Conservation (phyloP, 805 yeast genomes). For the Yamadazyma akitaensis region DNA sequence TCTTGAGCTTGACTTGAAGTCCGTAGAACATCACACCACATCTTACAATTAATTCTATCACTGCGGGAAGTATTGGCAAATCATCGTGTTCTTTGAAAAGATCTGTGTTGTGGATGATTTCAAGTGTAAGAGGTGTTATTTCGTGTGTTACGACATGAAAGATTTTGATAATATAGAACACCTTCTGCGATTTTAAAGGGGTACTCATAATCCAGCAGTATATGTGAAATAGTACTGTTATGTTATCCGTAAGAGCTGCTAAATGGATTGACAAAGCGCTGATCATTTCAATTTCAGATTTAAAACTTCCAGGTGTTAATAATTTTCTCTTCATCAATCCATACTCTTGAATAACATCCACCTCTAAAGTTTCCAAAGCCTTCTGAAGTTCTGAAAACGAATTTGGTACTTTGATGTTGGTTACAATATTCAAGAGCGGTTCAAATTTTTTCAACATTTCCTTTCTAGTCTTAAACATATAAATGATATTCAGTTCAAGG, state of each 20-base stretch:
- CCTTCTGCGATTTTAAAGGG: slow-evolving; percentile 24
- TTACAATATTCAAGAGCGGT: not conserved
- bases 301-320: not conserved
- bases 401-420: not conserved
- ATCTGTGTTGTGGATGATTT: slow-evolving; percentile 22
- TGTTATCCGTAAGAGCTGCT: not conserved
- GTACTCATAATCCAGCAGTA: slow-evolving; percentile 36
- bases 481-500: not conserved
- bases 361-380: not conserved
- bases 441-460: not conserved
- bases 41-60: slow-evolving; percentile 23
- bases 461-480: not conserved
- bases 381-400: not conserved
- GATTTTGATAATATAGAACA: slow-evolving; percentile 31
- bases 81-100: slow-evolving; percentile 37
- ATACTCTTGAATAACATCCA: not conserved
- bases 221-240: slow-evolving; percentile 29
- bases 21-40: slow-evolving; percentile 23
- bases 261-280: not conserved
- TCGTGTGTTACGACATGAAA: slow-evolving; percentile 26
- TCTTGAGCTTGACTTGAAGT: slow-evolving; percentile 18
- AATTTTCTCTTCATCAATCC: not conserved
- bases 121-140: slow-evolving; percentile 28
- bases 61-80: slow-evolving; percentile 37
- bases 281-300: slow-evolving; percentile 1